Evolutionary conservation across 371 early-diverging fungal genomes (phyloP).

Genomic region (Umbelopsis sp.): DNA sequence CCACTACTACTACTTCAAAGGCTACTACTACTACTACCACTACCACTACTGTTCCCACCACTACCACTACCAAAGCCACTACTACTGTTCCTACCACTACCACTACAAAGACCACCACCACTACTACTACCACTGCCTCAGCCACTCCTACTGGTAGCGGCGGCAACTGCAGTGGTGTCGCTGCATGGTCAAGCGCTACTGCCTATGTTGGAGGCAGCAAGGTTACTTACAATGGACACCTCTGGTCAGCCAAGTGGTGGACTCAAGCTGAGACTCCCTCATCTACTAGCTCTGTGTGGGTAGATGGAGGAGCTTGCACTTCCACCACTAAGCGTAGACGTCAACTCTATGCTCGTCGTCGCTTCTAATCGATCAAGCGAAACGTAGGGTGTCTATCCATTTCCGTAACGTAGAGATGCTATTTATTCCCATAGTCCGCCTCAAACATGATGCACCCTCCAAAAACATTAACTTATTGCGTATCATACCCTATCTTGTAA

Average conservation of each 20-base stretch:
- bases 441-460: background rate
- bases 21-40: slow-evolving; percentile 7
- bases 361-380: background rate
- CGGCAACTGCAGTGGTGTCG: slow-evolving; percentile 12
- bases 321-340: slow-evolving; percentile 15
- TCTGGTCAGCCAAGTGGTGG: slow-evolving; percentile 58
- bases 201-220: slow-evolving; percentile 29
- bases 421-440: slow-evolving; percentile 1
- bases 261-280: slow-evolving; percentile 47
- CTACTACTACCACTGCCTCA: slow-evolving; percentile 17
- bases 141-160: background rate
- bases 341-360: slow-evolving; percentile 2
- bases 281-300: slow-evolving; percentile 39
- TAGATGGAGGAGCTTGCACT: slow-evolving; percentile 25
- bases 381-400: background rate
- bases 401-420: background rate
- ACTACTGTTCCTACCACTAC: slow-evolving; percentile 25
- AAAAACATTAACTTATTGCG: background rate
- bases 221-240: slow-evolving; percentile 39
- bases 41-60: slow-evolving; percentile 7
- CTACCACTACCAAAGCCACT: slow-evolving; percentile 25
- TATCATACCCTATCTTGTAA: background rate
- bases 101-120: slow-evolving; percentile 5
- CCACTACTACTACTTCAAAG: background rate
- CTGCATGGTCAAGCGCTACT: slow-evolving; percentile 31